These are phyloP conservation scores for Setaria viridis DNA, from an alignment of 202 grass and related monocot species.

Conservation along the genomic window DNA sequence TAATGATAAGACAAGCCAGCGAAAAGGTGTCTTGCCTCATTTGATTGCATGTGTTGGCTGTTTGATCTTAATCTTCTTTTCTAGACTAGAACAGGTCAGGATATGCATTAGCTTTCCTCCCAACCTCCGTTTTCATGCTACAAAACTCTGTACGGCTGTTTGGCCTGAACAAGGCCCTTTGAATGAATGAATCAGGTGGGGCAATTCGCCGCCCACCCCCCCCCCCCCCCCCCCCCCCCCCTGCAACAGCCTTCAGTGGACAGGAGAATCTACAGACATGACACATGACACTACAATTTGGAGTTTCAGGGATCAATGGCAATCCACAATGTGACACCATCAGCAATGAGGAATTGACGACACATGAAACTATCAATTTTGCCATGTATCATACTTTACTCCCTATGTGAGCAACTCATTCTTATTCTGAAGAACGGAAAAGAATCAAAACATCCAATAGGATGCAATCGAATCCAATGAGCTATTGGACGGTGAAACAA, in stretches of 20 bases:
- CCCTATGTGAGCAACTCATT: not conserved
- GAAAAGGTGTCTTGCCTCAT: no score
- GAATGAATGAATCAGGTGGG: no score
- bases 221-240: no score
- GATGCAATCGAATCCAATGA: slow-evolving; percentile 42
- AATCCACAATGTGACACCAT: not conserved
- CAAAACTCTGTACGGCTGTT: no score
- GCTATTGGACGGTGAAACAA: slow-evolving; percentile 31
- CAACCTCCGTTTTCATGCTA: no score
- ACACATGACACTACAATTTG: not conserved
- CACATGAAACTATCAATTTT: not conserved
- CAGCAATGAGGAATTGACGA: not conserved
- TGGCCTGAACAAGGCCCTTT: no score
- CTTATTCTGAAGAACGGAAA: not conserved
- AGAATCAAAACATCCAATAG: not conserved
- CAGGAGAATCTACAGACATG: not conserved
- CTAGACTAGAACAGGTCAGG: no score
- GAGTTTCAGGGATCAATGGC: not conserved
- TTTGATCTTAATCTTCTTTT: no score
- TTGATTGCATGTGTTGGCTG: no score
- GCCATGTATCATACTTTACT: not conserved
- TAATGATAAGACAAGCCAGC: no score
- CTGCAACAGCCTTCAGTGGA: not conserved
- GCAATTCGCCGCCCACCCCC: no score
- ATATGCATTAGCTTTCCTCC: no score